phyloP scores from a whole-genome alignment of 2,329 filamentous ascomycete species.

The Blastomyces parvus region DNA sequence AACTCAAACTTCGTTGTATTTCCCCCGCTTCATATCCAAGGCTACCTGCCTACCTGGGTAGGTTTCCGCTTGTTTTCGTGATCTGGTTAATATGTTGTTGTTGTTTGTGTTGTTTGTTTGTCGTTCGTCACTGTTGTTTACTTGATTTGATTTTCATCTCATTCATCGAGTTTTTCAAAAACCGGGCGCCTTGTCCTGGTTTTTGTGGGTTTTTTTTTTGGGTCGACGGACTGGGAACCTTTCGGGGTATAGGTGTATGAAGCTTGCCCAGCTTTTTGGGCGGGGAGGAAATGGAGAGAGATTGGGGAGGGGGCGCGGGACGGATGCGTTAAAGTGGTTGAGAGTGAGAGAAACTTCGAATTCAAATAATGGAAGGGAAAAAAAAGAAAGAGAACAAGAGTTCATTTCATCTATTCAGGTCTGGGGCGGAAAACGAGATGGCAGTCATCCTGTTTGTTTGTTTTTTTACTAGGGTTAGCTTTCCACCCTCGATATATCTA shows the following conservation, averaged over 20 bases:
- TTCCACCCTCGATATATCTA: not conserved
- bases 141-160: not conserved
- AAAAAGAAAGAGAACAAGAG: slow-evolving; percentile 10
- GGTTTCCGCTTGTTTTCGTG: not conserved
- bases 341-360: not conserved
- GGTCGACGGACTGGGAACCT: not conserved
- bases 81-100: too few species aligned
- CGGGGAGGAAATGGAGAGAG: not conserved
- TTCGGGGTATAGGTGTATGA: not conserved
- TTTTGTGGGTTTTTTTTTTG: not conserved
- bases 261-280: not conserved
- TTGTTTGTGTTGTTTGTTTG: not conserved
- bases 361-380: not conserved
- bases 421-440: slow-evolving; percentile 8
- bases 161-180: not conserved
- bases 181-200: not conserved
- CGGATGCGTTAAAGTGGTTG: slow-evolving; percentile 6
- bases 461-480: not conserved
- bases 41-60: not conserved
- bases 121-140: not conserved
- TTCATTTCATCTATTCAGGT: slow-evolving; percentile 14
- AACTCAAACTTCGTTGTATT: too few species aligned
- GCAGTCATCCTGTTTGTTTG: slow-evolving; percentile 6
- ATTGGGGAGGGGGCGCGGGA: not conserved
- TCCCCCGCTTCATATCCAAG: too few species aligned